Evolutionary conservation across 1,284 basidiomycete genomes (phyloP).

Genomic region (Bjerkandera adusta): DNA sequence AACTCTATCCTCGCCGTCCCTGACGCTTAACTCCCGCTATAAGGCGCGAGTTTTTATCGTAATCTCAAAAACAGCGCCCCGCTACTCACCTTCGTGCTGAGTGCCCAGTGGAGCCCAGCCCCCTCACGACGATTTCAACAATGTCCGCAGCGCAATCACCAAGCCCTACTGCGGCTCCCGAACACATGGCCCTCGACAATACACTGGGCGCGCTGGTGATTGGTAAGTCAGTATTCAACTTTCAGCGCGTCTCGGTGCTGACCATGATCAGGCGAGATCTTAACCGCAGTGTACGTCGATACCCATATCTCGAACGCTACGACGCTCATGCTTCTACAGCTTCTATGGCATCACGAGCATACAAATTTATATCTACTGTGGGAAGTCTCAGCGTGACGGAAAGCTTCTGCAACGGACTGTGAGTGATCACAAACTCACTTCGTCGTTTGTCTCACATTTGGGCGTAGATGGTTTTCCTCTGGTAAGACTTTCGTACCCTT

Average conservation of each 20-base stretch:
- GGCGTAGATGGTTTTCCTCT: conserved; percentile 1
- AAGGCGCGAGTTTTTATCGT: too few species aligned
- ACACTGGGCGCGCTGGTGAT: conserved; percentile 5
- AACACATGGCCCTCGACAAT: too few species aligned
- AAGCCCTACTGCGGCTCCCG: too few species aligned
- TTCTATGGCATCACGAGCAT: conserved; percentile 13
- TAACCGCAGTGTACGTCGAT: conserved; percentile 1
- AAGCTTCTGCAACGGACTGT: conserved; percentile 1
- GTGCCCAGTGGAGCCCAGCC: too few species aligned
- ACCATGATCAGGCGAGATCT: not conserved
- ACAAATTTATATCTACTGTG: conserved; percentile 10
- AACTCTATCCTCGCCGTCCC: too few species aligned
- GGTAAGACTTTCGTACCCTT: not conserved
- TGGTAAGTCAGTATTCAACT: not conserved
- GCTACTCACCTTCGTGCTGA: too few species aligned
- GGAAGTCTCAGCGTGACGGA: not conserved
- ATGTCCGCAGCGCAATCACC: too few species aligned
- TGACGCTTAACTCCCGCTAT: too few species aligned
- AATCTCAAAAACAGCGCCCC: too few species aligned
- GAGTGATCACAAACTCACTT: not conserved
- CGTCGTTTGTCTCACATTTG: not conserved
- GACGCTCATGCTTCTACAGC: not conserved
- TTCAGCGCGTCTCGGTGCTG: not conserved
- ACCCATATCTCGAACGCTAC: too few species aligned
- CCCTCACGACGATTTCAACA: too few species aligned